Evolutionary conservation across 2,329 filamentous ascomycete species (phyloP).

Genomic region (Diplocarpon rosae): DNA sequence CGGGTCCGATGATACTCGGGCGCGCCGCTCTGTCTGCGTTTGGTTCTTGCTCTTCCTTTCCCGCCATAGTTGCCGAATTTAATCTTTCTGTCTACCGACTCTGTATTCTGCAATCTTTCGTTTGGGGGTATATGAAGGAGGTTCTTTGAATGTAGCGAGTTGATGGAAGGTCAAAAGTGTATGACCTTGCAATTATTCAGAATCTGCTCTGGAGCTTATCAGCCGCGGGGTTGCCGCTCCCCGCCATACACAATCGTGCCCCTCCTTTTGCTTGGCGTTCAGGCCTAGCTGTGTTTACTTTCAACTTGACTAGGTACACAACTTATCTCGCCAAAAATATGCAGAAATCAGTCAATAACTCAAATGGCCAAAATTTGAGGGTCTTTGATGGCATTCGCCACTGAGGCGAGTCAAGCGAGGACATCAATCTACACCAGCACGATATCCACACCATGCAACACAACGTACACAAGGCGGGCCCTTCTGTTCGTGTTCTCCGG

Average conservation of each 20-base stretch:
- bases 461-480: neutral
- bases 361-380: neutral
- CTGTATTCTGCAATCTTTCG: neutral
- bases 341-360: neutral
- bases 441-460: neutral
- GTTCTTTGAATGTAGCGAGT: neutral
- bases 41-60: neutral
- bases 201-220: neutral
- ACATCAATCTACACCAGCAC: neutral
- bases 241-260: neutral
- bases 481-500: neutral
- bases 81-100: neutral
- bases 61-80: neutral
- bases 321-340: neutral
- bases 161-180: neutral
- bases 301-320: neutral
- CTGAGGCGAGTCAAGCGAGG: neutral
- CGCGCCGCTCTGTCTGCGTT: constrained; percentile 30
- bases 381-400: neutral
- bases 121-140: too few species aligned
- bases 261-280: neutral
- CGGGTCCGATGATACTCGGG: constrained; percentile 61
- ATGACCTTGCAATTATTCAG: neutral
- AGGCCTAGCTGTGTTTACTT: neutral
- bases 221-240: constrained; percentile 1